Conservation (phyloP, 1,139 yeast genomes). For the Diutina sp. region DNA sequence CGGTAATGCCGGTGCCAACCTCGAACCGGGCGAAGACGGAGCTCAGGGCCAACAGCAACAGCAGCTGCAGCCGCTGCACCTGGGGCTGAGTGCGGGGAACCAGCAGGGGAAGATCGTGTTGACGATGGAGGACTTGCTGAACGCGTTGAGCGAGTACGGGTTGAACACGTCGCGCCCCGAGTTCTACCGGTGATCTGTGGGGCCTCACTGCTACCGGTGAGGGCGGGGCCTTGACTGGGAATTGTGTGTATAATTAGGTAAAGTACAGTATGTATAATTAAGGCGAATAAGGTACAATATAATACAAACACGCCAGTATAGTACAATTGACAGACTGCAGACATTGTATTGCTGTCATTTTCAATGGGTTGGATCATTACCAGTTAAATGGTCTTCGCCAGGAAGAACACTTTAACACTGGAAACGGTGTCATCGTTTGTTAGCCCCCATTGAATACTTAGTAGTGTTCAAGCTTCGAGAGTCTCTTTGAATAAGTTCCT, state of each 20-base stretch:
- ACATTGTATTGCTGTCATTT: too few species aligned
- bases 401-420: not conserved
- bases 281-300: not conserved
- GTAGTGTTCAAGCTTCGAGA: not conserved
- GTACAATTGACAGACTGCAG: too few species aligned
- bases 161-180: conserved; percentile 85
- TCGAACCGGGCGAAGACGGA: conserved; percentile 19
- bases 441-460: too few species aligned
- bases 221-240: not conserved
- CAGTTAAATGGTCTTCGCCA: not conserved
- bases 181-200: conserved; percentile 48
- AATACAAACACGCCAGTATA: not conserved
- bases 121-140: conserved; percentile 81
- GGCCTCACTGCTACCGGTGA: conserved; percentile 24
- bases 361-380: too few species aligned
- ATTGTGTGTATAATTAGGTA: not conserved
- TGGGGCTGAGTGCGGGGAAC: conserved; percentile 36
- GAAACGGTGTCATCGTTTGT: too few species aligned
- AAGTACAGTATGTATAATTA: not conserved
- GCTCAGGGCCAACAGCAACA: conserved; percentile 16
- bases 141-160: conserved; percentile 87
- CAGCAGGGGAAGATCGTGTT: conserved; percentile 68
- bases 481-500: not conserved
- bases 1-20: conserved; percentile 21
- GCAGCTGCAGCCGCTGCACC: conserved; percentile 14